Evolutionary conservation across 139 green algal species (phyloP).

Genomic region (Picochlorum costavermella): DNA sequence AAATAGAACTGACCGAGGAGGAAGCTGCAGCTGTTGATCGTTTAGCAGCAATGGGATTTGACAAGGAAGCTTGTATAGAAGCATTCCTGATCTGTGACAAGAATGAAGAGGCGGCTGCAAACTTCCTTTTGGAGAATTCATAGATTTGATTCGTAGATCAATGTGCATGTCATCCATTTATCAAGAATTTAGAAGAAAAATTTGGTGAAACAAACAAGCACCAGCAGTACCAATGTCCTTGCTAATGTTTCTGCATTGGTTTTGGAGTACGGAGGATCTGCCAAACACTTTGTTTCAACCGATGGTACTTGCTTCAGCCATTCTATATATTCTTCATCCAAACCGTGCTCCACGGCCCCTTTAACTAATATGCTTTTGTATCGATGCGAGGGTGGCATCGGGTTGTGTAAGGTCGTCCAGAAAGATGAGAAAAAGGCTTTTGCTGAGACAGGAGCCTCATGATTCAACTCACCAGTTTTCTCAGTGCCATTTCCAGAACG

Average conservation of each 20-base stretch:
- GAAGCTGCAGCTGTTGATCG: conserved; percentile 69
- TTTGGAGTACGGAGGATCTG: background rate
- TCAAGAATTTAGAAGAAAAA: background rate
- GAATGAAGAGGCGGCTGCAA: conserved; percentile 93
- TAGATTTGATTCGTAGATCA: background rate
- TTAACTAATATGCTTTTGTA: conserved; percentile 1
- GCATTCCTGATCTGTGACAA: conserved; percentile 94
- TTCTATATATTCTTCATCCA: background rate
- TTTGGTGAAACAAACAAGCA: background rate
- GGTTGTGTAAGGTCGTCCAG: background rate
- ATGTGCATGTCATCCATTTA: background rate
- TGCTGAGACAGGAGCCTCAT: too few species aligned
- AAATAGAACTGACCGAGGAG: conserved; percentile 64
- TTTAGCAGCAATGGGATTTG: conserved; percentile 85
- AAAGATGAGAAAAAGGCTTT: conserved; percentile 4
- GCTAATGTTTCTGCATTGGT: background rate
- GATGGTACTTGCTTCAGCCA: conserved; percentile 1
- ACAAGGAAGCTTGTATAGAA: conserved; percentile 54
- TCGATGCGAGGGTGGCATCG: background rate
- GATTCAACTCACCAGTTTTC: too few species aligned
- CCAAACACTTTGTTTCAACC: background rate
- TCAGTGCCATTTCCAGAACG: too few species aligned
- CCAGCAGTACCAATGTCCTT: background rate
- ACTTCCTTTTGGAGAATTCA: conserved; percentile 86
- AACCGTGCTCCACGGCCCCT: background rate